These are phyloP conservation scores for Bifiguratus adelaidae DNA, from an alignment of 192 early-diverging fungal species.

Conservation along the genomic window DNA sequence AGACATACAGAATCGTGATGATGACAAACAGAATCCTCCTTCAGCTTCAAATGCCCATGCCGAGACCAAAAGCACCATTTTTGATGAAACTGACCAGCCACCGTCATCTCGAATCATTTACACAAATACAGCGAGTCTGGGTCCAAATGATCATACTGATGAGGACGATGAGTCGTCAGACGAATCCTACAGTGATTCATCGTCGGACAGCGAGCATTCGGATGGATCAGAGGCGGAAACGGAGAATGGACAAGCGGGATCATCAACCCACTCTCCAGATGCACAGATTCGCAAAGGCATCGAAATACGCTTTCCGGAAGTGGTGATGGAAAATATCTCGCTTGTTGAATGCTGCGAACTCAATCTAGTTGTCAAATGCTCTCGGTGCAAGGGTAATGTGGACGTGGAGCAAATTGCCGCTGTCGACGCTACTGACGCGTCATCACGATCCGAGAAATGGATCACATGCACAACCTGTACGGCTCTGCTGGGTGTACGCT, in stretches of 20 bases:
- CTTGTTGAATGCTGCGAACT: slow-evolving; percentile 55
- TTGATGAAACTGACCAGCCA: no score
- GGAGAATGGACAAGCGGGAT: slow-evolving; percentile 7
- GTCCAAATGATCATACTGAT: slow-evolving; percentile 11
- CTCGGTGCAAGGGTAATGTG: slow-evolving; percentile 59
- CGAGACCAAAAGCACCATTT: no score
- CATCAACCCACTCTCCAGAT: not conserved
- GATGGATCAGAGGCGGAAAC: slow-evolving; percentile 15
- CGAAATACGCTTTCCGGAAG: slow-evolving; percentile 56
- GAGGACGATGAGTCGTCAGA: slow-evolving; percentile 13
- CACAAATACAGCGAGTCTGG: slow-evolving; percentile 5
- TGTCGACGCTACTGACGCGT: not conserved
- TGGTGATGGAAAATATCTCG: slow-evolving; percentile 49
- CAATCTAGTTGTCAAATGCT: slow-evolving; percentile 55
- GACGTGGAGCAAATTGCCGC: slow-evolving; percentile 49
- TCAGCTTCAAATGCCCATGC: no score
- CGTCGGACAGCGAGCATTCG: slow-evolving; percentile 9
- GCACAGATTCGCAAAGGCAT: slow-evolving; percentile 53
- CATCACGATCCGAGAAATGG: not conserved
- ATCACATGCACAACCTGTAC: not conserved
- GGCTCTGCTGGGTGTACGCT: not conserved
- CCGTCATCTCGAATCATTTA: no score
- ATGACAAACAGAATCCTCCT: no score
- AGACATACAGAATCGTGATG: no score
- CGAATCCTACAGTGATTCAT: slow-evolving; percentile 13